phyloP scores from a whole-genome alignment of 192 early-diverging fungal species.

The Coemansia sp. region DNA sequence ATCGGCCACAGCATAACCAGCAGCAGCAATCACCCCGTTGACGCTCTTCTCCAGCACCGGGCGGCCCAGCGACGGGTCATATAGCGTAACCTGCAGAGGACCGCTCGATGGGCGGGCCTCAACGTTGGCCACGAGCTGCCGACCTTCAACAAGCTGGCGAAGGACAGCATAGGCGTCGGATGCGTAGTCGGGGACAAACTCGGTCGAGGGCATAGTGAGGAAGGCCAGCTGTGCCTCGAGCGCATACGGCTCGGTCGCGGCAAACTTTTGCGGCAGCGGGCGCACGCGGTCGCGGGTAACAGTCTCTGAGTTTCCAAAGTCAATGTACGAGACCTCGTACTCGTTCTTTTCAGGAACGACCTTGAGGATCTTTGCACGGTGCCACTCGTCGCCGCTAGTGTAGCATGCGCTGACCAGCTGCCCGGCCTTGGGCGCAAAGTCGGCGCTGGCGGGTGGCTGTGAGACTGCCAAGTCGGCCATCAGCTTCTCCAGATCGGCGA shows the following conservation, averaged over 20 bases:
- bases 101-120: constrained; percentile 55
- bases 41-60: constrained; percentile 59
- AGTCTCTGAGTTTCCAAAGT: constrained; percentile 92
- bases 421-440: constrained; percentile 57
- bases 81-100: constrained; percentile 60
- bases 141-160: constrained; percentile 57
- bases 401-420: constrained; percentile 80
- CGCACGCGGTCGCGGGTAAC: constrained; percentile 65
- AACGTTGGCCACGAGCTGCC: constrained; percentile 66
- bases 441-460: constrained; percentile 43
- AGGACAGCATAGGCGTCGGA: constrained; percentile 66
- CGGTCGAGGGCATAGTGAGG: constrained; percentile 52
- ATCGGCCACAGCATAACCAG: constrained; percentile 57
- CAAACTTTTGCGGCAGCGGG: constrained; percentile 70
- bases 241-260: constrained; percentile 63
- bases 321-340: constrained; percentile 78
- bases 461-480: constrained; percentile 74
- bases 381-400: constrained; percentile 84
- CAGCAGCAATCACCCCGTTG: constrained; percentile 60
- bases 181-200: constrained; percentile 67
- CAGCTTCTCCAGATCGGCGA: constrained; percentile 67
- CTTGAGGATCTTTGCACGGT: constrained; percentile 76
- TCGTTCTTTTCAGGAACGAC: constrained; percentile 52
- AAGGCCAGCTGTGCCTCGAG: constrained; percentile 82
- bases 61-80: constrained; percentile 55